Percentiles rank a stretch among this genome's conserved stretches.
Evolutionary conservation across 2,329 filamentous ascomycete genomes (phyloP).

Genomic region (Talaromyces sp.): DNA sequence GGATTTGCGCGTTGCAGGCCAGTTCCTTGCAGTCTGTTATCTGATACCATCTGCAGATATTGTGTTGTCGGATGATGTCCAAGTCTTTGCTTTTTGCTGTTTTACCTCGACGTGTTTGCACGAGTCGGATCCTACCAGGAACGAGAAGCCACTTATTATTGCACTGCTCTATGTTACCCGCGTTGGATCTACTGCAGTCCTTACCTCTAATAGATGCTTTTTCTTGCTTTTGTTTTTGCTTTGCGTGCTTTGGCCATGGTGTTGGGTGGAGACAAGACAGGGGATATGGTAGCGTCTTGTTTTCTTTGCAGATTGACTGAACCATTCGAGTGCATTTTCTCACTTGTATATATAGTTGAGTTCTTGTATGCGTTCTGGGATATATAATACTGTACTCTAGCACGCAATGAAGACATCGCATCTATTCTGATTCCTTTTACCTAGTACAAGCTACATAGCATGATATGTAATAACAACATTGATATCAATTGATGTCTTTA

Average conservation of each 20-base stretch:
- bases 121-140: not conserved
- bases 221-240: not conserved
- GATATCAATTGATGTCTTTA: too few relatives aligned
- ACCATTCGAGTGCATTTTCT: not conserved
- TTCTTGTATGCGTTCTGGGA: not conserved
- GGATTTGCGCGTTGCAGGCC: constrained; percentile 5
- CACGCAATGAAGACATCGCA: not conserved
- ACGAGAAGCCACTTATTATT: not conserved
- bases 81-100: not conserved
- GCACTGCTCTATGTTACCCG: not conserved
- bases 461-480: too few relatives aligned
- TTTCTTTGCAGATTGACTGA: not conserved
- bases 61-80: not conserved
- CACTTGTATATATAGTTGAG: not conserved
- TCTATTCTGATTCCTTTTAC: not conserved
- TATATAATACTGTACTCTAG: constrained; percentile 1
- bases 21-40: constrained; percentile 8
- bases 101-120: not conserved
- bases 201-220: not conserved
- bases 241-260: not conserved
- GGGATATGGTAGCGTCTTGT: not conserved
- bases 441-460: too few relatives aligned
- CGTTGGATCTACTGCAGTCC: not conserved
- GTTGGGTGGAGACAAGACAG: not conserved
- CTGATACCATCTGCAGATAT: constrained; percentile 13